Evolutionary conservation across 2,329 filamentous ascomycete genomes (phyloP).

Genomic region (Xenosphaeropsis pyriputrescens): DNA sequence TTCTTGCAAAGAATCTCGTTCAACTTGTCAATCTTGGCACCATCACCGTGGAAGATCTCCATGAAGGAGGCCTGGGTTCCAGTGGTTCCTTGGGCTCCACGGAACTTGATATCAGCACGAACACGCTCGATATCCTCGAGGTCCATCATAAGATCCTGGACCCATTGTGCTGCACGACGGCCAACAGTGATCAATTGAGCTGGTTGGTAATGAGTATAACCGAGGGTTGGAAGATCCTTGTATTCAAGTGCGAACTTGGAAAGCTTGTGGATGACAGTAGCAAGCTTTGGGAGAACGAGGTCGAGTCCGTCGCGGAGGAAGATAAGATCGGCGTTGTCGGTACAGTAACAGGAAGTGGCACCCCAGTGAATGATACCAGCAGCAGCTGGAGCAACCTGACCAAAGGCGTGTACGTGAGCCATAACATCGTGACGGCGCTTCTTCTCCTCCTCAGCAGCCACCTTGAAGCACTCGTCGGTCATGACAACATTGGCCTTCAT

Average conservation of each 20-base stretch:
- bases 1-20: conserved; percentile 41
- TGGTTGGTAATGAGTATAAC: conserved; percentile 61
- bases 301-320: conserved; percentile 63
- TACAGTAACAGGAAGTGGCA: conserved; percentile 21
- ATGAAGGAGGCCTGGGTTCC: conserved; percentile 58
- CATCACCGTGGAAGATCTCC: conserved; percentile 31
- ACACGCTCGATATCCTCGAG: conserved; percentile 58
- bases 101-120: conserved; percentile 55
- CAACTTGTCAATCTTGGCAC: conserved; percentile 33
- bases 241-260: conserved; percentile 56
- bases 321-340: conserved; percentile 67
- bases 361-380: conserved; percentile 75
- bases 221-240: conserved; percentile 59
- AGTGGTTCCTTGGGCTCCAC: conserved; percentile 49
- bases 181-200: conserved; percentile 31
- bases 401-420: conserved; percentile 60
- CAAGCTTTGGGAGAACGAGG: conserved; percentile 63
- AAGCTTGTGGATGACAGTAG: conserved; percentile 65
- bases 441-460: conserved; percentile 66
- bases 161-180: conserved; percentile 48
- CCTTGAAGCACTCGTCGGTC: conserved; percentile 63
- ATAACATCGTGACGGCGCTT: conserved; percentile 49
- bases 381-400: conserved; percentile 56
- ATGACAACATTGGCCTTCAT: conserved; percentile 63
- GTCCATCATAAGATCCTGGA: conserved; percentile 63